Percentiles rank a stretch among this genome's conserved stretches.
These are phyloP conservation scores for Knoxia roxburghii DNA, from an alignment of 257 asterid genomes.

Conservation along the genomic window DNA sequence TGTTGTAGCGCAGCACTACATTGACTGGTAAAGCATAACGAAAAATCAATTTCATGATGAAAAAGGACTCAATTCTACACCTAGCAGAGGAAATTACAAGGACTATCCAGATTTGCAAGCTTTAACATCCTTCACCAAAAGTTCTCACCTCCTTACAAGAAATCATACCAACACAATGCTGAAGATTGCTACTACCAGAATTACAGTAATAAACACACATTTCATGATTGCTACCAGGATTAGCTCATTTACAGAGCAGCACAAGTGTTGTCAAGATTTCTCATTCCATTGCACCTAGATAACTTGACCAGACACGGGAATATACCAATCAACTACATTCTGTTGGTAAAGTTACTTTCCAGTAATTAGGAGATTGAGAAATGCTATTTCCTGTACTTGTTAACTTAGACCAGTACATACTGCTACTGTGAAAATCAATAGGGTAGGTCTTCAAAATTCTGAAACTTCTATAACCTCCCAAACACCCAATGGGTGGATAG, in stretches of 20 bases:
- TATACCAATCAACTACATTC: background rate
- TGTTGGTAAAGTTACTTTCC: background rate
- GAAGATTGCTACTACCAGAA: background rate
- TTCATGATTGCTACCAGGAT: background rate
- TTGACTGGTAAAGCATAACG: background rate
- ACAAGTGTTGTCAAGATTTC: background rate
- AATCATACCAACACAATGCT: background rate
- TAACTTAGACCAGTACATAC: background rate
- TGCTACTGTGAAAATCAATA: background rate
- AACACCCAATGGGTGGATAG: background rate
- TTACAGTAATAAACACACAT: background rate
- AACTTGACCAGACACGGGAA: background rate
- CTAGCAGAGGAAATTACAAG: background rate
- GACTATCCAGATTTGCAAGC: background rate
- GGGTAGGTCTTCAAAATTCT: background rate
- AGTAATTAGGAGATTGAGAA: background rate
- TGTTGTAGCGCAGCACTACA: constrained; percentile 6
- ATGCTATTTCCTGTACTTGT: background rate
- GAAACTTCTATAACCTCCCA: background rate
- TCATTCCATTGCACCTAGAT: background rate
- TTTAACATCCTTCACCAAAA: background rate
- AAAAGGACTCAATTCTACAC: too few relatives aligned
- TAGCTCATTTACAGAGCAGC: background rate
- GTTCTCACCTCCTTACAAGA: background rate
- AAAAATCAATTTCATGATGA: background rate